Evolutionary conservation across 305 asterid genomes (phyloP), one percentile per base, ranked within the genome.

Genomic region (Fraxinus sp.): DNA sequence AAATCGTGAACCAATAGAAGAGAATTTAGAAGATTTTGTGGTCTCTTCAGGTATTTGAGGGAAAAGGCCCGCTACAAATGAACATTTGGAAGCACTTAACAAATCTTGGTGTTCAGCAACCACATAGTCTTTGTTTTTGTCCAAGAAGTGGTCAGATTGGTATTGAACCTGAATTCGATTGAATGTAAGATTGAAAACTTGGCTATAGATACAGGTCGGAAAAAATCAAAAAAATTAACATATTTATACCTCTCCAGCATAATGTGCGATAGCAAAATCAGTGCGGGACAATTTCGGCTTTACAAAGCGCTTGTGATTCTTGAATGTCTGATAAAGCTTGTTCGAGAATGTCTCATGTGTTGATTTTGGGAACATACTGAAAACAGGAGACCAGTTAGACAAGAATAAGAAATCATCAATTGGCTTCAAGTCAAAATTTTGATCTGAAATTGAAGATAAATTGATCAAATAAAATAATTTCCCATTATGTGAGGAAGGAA

Each of bases 321-420:
- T 96, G 91, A 93, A 96, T 33, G 97, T 96, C 94, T 93, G 98
- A 85, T 92, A 96, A 84, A 96, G 94, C 89, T 96, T 96, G 89
- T 94, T 96, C 44, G 98, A 90, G 87, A 96, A 94, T 81, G 99
- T 96, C 89, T 96, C 99, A 33, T 91, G 98, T 52, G 98, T 96
- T 80, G 99, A 96, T 90, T 96, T 94, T 64, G 98, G 99, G 86
- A 94, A 94, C 98, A 94, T 94, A 84, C 99, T 94, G 97, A 85
- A 91, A 81, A 85, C 52, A 74, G 76, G 77, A 78, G 85, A 81
- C 76, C 73, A 85, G 78, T 75, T 76, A 82, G 68, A 83, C 71
- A 64, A 86, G 86, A 84, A 68, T 75, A 84, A 66, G 80, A 84
- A 72, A 81, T 76, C 55, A 68, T 74, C 80, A 74, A 81, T 57